These are phyloP conservation scores for Trichophyton rubrum DNA, from an alignment of 2,329 filamentous ascomycete species.

Conservation along the genomic window DNA sequence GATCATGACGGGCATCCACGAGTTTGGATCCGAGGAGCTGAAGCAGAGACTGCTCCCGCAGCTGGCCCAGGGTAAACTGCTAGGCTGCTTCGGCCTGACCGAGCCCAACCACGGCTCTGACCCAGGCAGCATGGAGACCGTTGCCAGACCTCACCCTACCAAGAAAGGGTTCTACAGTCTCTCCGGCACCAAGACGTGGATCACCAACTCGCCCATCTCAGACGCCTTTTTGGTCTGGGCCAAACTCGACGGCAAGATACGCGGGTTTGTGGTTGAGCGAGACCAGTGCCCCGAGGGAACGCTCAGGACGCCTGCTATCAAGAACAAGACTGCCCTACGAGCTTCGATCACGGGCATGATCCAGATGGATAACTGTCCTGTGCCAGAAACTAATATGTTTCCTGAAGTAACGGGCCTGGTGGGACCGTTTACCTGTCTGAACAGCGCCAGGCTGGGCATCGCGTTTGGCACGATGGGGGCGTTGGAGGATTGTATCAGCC, in stretches of 20 bases:
- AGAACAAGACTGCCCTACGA: slow-evolving; percentile 87
- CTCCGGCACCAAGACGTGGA: slow-evolving; percentile 84
- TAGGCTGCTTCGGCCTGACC: slow-evolving; percentile 81
- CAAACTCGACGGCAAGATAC: slow-evolving; percentile 84
- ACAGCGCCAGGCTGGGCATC: slow-evolving; percentile 87
- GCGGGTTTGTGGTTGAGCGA: slow-evolving; percentile 81
- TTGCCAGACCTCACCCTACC: slow-evolving; percentile 68
- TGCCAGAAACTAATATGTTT: slow-evolving; percentile 87
- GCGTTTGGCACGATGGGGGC: slow-evolving; percentile 89
- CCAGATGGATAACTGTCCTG: slow-evolving; percentile 79
- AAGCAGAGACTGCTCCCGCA: slow-evolving; percentile 71
- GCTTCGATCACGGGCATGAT: slow-evolving; percentile 98
- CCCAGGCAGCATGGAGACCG: slow-evolving; percentile 80
- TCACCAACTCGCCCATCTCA: slow-evolving; percentile 84
- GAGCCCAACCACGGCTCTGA: slow-evolving; percentile 91
- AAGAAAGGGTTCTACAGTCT: slow-evolving; percentile 72
- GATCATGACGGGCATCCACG: slow-evolving; percentile 85
- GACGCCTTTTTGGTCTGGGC: slow-evolving; percentile 85
- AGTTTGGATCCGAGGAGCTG: slow-evolving; percentile 74
- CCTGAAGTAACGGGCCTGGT: slow-evolving; percentile 73
- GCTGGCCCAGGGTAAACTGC: slow-evolving; percentile 68
- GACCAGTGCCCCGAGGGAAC: slow-evolving; percentile 75
- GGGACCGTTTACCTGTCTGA: slow-evolving; percentile 88
- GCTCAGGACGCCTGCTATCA: slow-evolving; percentile 79
- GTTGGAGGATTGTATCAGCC: slow-evolving; percentile 75